Evolutionary conservation across 2,329 filamentous ascomycete species (phyloP), one percentile per base, ranked within the genome.

Genomic region (Paecilomyces sp.): DNA sequence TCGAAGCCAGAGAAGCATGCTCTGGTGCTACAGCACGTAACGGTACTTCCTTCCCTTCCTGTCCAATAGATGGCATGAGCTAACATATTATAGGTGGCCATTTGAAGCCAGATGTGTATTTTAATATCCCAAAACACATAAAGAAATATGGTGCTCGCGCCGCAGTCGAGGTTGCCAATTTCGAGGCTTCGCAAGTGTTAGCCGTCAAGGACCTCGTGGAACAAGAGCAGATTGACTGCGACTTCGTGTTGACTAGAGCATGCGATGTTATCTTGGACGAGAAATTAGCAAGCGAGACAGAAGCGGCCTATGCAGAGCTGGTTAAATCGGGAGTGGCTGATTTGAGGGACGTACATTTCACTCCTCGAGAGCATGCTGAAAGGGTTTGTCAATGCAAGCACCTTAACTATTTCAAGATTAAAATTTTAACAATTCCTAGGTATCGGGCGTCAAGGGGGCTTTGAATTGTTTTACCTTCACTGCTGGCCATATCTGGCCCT

Each of bases 401-500:
- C 1, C 11, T 13, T 36, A 2, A 13, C 8, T 15, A 22, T 36
- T 36, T 9, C 12, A 36, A 36, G 15, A 36, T 11, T 34, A 34
- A 15, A 9, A 36, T 1, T 36, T 15, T 36, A 36, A 36, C 13
- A 13, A 3, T 1, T 15, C 11, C 15, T 36, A 36, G 34, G 34
- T 73, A 55, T 75, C 74, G 0, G 70, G 74, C 0, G 74, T 78
- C 11, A 77, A 75, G 58, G 73, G 68, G 11, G 74, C 75, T 0
- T 60, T 63, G n/a, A 70, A 68, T 2, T 73, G 70, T 50, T 74
- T 76, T 33, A 64, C 66, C 1, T 74, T 69, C 55, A 69, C 67
- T 0, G 67, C 74, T 2, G 72, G 64, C 1, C 69, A 70, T 31
- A 63, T 76, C 13, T 77, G 73, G 73, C 91, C 91, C 0, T 96